These are phyloP conservation scores for Myochromella boudieri DNA, from an alignment of 768 basidiomycete genomes.

Conservation along the genomic window DNA sequence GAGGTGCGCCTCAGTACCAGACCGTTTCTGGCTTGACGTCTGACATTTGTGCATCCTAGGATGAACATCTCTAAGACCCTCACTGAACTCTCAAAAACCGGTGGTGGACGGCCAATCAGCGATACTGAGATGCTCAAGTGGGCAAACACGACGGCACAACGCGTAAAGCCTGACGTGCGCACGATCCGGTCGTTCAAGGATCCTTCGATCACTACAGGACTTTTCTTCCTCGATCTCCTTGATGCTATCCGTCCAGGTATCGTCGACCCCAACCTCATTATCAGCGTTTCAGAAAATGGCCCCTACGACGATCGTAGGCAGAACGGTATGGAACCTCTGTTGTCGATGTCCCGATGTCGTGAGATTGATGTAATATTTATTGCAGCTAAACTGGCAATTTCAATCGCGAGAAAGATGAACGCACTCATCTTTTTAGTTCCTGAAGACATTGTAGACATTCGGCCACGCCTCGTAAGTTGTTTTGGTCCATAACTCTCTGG, in stretches of 20 bases:
- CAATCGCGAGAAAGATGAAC: slow-evolving; percentile 97
- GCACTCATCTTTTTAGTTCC: slow-evolving; percentile 95
- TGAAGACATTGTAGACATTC: slow-evolving; percentile 94
- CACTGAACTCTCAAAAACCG: slow-evolving; percentile 63
- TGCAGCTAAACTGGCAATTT: slow-evolving; percentile 93
- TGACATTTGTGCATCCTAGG: slow-evolving; percentile 31
- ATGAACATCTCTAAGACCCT: slow-evolving; percentile 92
- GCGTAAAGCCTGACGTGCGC: slow-evolving; percentile 54
- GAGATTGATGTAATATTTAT: slow-evolving; percentile 9
- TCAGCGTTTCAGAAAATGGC: slow-evolving; percentile 56
- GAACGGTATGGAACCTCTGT: slow-evolving; percentile 73
- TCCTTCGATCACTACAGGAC: slow-evolving; percentile 79
- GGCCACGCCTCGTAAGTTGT: slow-evolving; percentile 77
- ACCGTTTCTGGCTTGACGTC: neutral
- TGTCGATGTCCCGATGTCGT: neutral
- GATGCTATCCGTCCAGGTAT: slow-evolving; percentile 92
- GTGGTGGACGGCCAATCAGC: slow-evolving; percentile 78
- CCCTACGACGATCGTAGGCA: slow-evolving; percentile 87
- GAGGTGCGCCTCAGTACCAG: slow-evolving; percentile 51
- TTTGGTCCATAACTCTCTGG: neutral
- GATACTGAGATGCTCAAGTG: slow-evolving; percentile 95
- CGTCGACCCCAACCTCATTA: slow-evolving; percentile 84
- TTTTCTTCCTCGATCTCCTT: slow-evolving; percentile 92
- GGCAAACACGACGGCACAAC: slow-evolving; percentile 90
- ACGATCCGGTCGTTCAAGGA: slow-evolving; percentile 94